phyloP scores from a whole-genome alignment of 1,284 basidiomycete species.

The Leccinum huronense region DNA sequence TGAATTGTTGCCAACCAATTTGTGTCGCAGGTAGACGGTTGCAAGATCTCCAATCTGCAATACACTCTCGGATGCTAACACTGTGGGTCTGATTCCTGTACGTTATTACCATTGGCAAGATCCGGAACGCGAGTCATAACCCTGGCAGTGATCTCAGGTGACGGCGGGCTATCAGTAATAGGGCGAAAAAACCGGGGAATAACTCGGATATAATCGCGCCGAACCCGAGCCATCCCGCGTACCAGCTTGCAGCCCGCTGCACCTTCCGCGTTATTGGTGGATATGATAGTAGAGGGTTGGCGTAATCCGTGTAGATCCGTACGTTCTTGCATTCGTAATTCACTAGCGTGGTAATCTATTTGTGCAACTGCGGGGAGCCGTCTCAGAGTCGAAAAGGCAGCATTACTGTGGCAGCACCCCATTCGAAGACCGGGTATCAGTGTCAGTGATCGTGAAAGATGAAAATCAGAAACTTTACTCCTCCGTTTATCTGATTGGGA shows the following conservation, averaged over 20 bases:
- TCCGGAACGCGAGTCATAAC: not conserved
- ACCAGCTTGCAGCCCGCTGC: not conserved
- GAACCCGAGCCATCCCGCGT: not conserved
- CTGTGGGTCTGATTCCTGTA: not conserved
- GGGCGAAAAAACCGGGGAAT: not conserved
- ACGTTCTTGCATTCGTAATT: not conserved
- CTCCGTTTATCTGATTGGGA: not conserved
- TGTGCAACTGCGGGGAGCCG: not conserved
- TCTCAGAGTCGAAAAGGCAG: not conserved
- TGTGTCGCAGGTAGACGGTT: not conserved
- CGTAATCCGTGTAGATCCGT: constrained; percentile 1
- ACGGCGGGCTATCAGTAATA: not conserved
- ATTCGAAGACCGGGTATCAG: constrained; percentile 1
- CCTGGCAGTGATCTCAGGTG: not conserved
- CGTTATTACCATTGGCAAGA: not conserved
- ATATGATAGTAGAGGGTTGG: not conserved
- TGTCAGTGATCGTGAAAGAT: not conserved
- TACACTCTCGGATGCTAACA: not conserved
- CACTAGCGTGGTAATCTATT: not conserved
- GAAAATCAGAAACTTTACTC: not conserved
- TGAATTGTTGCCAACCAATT: not conserved
- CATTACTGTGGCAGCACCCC: not conserved
- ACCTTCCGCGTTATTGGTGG: not conserved
- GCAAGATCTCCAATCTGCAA: not conserved
- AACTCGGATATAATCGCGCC: not conserved